phyloP scores from a whole-genome alignment of 768 basidiomycete genomes.

The Termitomyces sp. region DNA sequence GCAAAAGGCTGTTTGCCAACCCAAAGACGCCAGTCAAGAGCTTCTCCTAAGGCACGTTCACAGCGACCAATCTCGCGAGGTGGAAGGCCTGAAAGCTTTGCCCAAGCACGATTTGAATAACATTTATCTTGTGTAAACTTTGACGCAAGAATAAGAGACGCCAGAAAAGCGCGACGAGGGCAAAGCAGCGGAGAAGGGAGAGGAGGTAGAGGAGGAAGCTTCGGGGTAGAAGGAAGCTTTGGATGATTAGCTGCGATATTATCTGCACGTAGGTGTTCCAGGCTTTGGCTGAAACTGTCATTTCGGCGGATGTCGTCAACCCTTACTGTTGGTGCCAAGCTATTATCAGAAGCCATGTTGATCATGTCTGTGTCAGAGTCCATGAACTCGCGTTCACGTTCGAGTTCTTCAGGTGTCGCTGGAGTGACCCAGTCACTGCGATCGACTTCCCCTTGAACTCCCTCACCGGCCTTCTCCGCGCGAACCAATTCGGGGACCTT shows the following conservation, averaged over 20 bases:
- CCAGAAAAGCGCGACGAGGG: constrained; percentile 84
- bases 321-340: constrained; percentile 38
- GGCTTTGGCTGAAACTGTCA: constrained; percentile 13
- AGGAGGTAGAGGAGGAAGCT: constrained; percentile 22
- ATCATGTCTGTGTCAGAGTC: constrained; percentile 10
- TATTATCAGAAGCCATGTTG: constrained; percentile 17
- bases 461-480: constrained; percentile 43
- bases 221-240: constrained; percentile 4
- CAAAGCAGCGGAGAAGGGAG: constrained; percentile 84
- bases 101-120: constrained; percentile 93
- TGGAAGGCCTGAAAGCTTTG: constrained; percentile 84
- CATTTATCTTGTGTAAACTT: constrained; percentile 94
- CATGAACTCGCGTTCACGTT: constrained; percentile 31
- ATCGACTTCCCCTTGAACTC: constrained; percentile 34
- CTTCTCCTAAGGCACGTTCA: constrained; percentile 82
- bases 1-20: constrained; percentile 61
- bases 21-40: constrained; percentile 90
- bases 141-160: constrained; percentile 81
- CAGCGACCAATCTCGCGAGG: constrained; percentile 84
- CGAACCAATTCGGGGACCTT: constrained; percentile 61
- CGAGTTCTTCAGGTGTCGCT: constrained; percentile 39
- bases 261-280: neutral
- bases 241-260: neutral
- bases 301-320: constrained; percentile 26
- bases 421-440: constrained; percentile 37